A percentile compares a stretch with the other conserved stretches of the same genome.
These are phyloP conservation scores for Psilocybe azurescens DNA, from an alignment of 768 basidiomycete genomes.

Conservation along the genomic window DNA sequence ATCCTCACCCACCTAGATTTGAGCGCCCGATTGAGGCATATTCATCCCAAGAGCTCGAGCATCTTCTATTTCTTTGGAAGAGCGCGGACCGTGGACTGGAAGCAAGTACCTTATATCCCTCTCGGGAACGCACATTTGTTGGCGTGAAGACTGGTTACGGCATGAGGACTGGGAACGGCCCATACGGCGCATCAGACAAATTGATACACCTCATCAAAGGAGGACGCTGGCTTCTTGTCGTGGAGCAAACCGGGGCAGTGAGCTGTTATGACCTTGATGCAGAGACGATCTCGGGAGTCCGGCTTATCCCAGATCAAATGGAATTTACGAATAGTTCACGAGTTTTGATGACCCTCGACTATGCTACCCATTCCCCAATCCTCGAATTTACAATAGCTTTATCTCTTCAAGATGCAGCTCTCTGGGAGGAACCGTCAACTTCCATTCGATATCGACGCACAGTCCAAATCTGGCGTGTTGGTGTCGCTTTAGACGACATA, in stretches of 20 bases:
- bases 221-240: too few species aligned
- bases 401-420: background rate
- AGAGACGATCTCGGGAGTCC: background rate
- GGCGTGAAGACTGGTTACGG: too few species aligned
- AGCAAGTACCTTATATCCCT: too few species aligned
- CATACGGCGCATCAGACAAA: too few species aligned
- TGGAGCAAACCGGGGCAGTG: too few species aligned
- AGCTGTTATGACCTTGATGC: conserved; percentile 1
- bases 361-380: background rate
- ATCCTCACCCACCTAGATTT: background rate
- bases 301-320: background rate
- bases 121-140: too few species aligned
- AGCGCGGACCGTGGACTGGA: too few species aligned
- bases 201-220: too few species aligned
- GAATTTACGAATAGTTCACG: background rate
- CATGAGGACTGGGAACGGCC: too few species aligned
- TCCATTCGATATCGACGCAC: too few species aligned
- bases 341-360: background rate
- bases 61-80: background rate
- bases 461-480: background rate
- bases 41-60: background rate
- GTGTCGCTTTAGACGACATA: background rate
- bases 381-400: background rate
- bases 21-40: background rate
- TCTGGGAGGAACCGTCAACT: too few species aligned